These are phyloP conservation scores for Bauhinia variegata DNA, from an alignment of 306 rosid species.

Conservation along the genomic window DNA sequence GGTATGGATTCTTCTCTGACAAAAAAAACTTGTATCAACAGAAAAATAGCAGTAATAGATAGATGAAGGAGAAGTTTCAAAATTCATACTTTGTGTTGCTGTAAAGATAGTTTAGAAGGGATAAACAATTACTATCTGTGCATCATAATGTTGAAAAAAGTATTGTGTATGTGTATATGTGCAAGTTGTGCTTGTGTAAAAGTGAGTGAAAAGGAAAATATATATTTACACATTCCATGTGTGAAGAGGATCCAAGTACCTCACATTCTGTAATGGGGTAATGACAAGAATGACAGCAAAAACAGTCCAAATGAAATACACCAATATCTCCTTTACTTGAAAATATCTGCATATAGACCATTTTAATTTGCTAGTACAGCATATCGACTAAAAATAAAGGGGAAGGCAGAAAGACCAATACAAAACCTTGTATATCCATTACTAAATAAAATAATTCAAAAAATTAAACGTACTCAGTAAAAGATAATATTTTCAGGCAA, in stretches of 20 bases:
- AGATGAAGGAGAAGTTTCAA: conserved; percentile 30
- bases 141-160: conserved; percentile 26
- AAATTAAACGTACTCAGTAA: background rate
- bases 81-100: conserved; percentile 10
- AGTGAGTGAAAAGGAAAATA: background rate
- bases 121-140: conserved; percentile 6
- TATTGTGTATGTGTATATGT: background rate
- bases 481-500: background rate
- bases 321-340: conserved; percentile 89
- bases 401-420: conserved; percentile 16
- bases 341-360: conserved; percentile 64
- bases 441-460: no score
- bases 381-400: conserved; percentile 8
- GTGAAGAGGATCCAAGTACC: conserved; percentile 54
- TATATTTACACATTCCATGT: background rate
- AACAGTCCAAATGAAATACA: conserved; percentile 87
- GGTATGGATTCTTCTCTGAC: conserved; percentile 93
- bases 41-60: conserved; percentile 54
- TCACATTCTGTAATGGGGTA: conserved; percentile 81
- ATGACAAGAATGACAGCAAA: conserved; percentile 72
- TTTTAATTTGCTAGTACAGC: conserved; percentile 20
- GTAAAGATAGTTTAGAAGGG: conserved; percentile 3
- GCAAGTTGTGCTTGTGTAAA: conserved; percentile 24
- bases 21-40: conserved; percentile 84
- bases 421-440: conserved; percentile 15